Evolutionary conservation across 2,329 filamentous ascomycete genomes (phyloP), one percentile per base, ranked within the genome.

Genomic region (Apiospora phragmitis): DNA sequence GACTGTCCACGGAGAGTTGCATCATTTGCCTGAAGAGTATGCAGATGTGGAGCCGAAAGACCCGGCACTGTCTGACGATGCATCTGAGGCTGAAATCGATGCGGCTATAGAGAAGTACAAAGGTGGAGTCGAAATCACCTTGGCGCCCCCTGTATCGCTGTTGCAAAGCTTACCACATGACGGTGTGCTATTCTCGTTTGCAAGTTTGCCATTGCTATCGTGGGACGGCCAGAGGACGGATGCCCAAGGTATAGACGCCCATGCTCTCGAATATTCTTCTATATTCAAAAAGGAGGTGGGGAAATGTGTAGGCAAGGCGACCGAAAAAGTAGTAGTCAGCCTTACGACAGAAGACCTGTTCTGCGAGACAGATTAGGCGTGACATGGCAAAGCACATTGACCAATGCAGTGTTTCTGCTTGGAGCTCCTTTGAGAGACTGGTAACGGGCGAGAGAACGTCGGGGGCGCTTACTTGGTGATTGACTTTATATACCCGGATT

Each of bases 1-100:
- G n/a, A 92, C 90, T 0, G 83, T 95, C 0, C 95, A 98, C 79
- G 89, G 87, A 71, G 95, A 98, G 74, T 82, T 97, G 6, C 90
- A 90, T 71, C 87, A 89, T 49, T 78, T 86, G 1, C 94, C 94
- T 0, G 94, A 97, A 79, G 95, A 91, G 76, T 90, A 88, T 72
- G 75, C 74, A 4, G 69, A 32, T 65, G 71, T 70, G 26, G 74
- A 75, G 35, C 70, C 51, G 45, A 70, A 74, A 18, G 73, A 72
- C 67, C 65, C 65, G 16, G 74, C 77, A n/a, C 66, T 77, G 18
- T 73, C 76, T 16, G 72, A 76, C 12, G 76, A 79, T n/a, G 75
- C 73, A 47, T 71, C 75, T 68, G 74, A 78, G 51, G 73, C 73
- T 43, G 77, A 79, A 70, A 71, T 73, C 67, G 75, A 75, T 45